phyloP scores from a whole-genome alignment of 768 basidiomycete species.

The Boletus reticulatus region DNA sequence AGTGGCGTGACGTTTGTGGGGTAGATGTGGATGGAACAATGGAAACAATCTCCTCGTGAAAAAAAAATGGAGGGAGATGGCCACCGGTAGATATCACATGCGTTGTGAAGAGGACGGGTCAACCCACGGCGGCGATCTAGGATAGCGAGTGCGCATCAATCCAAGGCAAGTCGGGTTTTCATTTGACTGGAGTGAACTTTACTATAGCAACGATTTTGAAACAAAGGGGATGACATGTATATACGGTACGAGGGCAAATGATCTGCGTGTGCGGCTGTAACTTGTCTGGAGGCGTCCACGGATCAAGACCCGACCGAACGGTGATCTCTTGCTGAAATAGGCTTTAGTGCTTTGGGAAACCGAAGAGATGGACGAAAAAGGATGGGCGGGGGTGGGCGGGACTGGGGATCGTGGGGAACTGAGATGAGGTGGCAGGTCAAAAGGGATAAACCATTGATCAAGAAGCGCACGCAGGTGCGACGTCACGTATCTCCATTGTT shows the following conservation, averaged over 20 bases:
- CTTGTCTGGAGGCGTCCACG: not conserved
- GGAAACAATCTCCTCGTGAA: too few species aligned
- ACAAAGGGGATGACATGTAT: not conserved
- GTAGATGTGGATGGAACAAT: too few species aligned
- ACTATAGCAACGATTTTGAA: conserved; percentile 24
- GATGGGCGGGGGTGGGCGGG: not conserved
- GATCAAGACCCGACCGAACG: not conserved
- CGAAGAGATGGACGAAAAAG: conserved; percentile 3
- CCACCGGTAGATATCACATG: too few species aligned
- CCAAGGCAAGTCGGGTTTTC: not conserved
- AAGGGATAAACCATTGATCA: conserved; percentile 7
- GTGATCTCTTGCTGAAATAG: conserved; percentile 1
- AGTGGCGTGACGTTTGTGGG: too few species aligned
- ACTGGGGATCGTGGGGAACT: not conserved
- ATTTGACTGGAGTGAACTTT: not conserved
- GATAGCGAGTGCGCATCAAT: not conserved
- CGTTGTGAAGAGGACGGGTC: too few species aligned
- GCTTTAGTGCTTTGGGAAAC: conserved; percentile 2
- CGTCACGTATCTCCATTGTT: conserved; percentile 8
- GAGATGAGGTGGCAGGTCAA: conserved; percentile 12
- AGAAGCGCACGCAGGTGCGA: not conserved
- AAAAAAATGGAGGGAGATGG: too few species aligned
- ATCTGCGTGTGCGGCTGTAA: conserved; percentile 1
- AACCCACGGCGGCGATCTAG: not conserved
- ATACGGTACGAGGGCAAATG: conserved; percentile 7